Percentiles rank a stretch among this genome's conserved stretches.
Conservation (phyloP, 306 rosid genomes). For the peach (Prunus persica) region Prunus_persica_NCBIv2 NC_034009.1:21002501-21003000, state of each 20-base stretch:
- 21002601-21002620: not conserved
- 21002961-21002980: conserved; percentile 20
- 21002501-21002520: not conserved
- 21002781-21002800: conserved; percentile 96
- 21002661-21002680: conserved; percentile 56
- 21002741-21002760: conserved; percentile 93
- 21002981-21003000: conserved; percentile 7
- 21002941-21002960: conserved; percentile 14
- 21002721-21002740: conserved; percentile 91
- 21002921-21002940: not conserved
- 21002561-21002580: too few species aligned
- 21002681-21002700: conserved; percentile 84
- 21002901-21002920: not conserved
- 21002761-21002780: conserved; percentile 94
- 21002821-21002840: conserved; percentile 91
- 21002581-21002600: not conserved
- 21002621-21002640: not conserved
- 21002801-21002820: conserved; percentile 91
- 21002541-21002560: too few species aligned
- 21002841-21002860: conserved; percentile 98
- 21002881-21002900: conserved; percentile 57
- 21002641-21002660: conserved; percentile 17
- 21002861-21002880: conserved; percentile 88
- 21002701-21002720: conserved; percentile 81
- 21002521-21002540: not conserved